A percentile compares a stretch with the other conserved stretches of the same genome.
Evolutionary conservation across 306 rosid genomes (phyloP).

Genomic region (Lupinus albus): DNA sequence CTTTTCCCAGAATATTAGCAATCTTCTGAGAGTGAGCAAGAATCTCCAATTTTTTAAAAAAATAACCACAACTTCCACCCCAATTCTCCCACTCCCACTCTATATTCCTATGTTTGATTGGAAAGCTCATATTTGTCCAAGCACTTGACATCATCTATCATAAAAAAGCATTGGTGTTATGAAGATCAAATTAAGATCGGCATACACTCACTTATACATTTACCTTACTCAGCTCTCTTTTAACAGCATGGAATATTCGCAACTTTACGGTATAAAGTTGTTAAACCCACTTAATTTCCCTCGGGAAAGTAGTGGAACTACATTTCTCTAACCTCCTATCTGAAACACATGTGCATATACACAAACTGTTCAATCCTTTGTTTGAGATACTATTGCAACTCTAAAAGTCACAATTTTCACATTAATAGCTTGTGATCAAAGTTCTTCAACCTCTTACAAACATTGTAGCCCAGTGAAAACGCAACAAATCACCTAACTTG

Average conservation of each 20-base stretch:
- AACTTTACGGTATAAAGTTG: constrained; percentile 46
- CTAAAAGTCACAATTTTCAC: constrained; percentile 25
- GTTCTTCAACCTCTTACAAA: constrained; percentile 35
- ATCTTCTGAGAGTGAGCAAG: constrained; percentile 97
- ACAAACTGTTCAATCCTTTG: constrained; percentile 26
- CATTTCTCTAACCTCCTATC: constrained; percentile 49
- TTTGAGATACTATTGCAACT: constrained; percentile 9
- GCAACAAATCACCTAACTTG: constrained; percentile 19
- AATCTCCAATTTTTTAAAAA: constrained; percentile 86
- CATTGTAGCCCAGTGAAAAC: constrained; percentile 33
- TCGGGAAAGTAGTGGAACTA: constrained; percentile 31
- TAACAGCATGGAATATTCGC: constrained; percentile 55
- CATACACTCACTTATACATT: constrained; percentile 74
- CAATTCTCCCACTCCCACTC: constrained; percentile 99
- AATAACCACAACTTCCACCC: constrained; percentile 96
- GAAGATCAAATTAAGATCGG: constrained; percentile 75
- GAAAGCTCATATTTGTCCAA: constrained; percentile 99
- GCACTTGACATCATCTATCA: constrained; percentile 99
- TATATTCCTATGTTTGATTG: constrained; percentile 97
- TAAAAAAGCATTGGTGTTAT: constrained; percentile 98
- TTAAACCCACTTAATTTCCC: constrained; percentile 41
- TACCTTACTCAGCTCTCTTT: constrained; percentile 83
- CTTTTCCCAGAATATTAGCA: constrained; percentile 92
- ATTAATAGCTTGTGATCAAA: constrained; percentile 15
- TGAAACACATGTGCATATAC: constrained; percentile 13